These are phyloP conservation scores for Phytophthora palmivora DNA, from an alignment of 352 stramenopile species.

Conservation along the genomic window DNA sequence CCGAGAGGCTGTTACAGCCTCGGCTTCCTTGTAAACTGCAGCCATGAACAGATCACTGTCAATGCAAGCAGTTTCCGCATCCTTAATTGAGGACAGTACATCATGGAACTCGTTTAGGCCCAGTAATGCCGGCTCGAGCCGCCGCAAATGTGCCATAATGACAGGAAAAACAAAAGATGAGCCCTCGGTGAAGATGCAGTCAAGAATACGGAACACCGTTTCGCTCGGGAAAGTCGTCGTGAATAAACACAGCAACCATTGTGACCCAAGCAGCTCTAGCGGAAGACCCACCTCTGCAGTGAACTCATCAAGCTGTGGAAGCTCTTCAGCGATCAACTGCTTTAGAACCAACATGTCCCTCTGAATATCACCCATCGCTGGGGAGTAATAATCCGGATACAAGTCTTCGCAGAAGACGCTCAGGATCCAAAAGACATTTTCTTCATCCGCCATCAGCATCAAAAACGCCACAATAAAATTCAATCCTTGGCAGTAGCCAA, in stretches of 20 bases:
- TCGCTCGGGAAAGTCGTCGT: conserved; percentile 91
- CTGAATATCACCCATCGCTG: conserved; percentile 89
- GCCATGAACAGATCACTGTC: conserved; percentile 72
- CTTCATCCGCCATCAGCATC: conserved; percentile 82
- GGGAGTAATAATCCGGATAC: conserved; percentile 90
- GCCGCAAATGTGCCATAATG: conserved; percentile 81
- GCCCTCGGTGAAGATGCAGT: conserved; percentile 88
- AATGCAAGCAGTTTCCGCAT: conserved; percentile 65
- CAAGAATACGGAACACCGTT: conserved; percentile 89
- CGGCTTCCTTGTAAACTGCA: conserved; percentile 50
- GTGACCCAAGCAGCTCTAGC: conserved; percentile 88
- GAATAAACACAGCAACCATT: conserved; percentile 93
- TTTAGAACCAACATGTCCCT: conserved; percentile 92
- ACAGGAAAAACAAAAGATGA: conserved; percentile 84
- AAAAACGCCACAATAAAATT: conserved; percentile 93
- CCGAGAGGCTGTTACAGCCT: conserved; percentile 44
- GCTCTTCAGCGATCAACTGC: conserved; percentile 81
- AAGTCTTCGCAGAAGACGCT: conserved; percentile 91
- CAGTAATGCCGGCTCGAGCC: conserved; percentile 59
- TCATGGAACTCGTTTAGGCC: conserved; percentile 68
- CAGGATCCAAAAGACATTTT: conserved; percentile 90
- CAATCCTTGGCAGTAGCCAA: conserved; percentile 90
- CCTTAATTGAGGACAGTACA: conserved; percentile 79
- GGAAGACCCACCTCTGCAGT: conserved; percentile 78
- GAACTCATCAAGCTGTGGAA: conserved; percentile 80